Evolutionary conservation across 495 filamentous ascomycete genomes (phyloP).

Genomic region (Pyrenopolyporus hunteri): DNA sequence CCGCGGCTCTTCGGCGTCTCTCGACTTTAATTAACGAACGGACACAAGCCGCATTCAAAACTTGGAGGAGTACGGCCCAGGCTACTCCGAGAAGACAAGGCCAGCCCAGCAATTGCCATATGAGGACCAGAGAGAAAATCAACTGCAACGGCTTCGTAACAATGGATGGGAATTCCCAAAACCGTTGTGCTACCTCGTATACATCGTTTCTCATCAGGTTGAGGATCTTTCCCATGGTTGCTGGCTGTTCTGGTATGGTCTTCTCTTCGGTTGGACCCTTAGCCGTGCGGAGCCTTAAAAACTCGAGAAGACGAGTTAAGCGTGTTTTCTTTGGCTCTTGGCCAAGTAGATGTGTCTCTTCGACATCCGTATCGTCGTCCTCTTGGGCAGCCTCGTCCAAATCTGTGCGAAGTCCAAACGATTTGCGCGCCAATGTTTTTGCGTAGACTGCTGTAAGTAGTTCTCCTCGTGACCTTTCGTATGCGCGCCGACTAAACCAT

Average conservation of each 20-base stretch:
- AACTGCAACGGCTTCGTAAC: slow-evolving; percentile 72
- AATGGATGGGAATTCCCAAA: slow-evolving; percentile 79
- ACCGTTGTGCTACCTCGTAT: slow-evolving; percentile 80
- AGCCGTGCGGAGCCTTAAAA: slow-evolving; percentile 19
- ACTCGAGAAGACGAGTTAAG: slow-evolving; percentile 26
- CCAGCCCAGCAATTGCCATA: slow-evolving; percentile 78
- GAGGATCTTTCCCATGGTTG: slow-evolving; percentile 82
- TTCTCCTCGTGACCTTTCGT: slow-evolving; percentile 80
- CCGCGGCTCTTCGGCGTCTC: slow-evolving; percentile 65
- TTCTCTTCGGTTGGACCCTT: slow-evolving; percentile 12
- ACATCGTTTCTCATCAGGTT: slow-evolving; percentile 80
- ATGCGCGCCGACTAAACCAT: slow-evolving; percentile 76
- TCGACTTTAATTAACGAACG: slow-evolving; percentile 67
- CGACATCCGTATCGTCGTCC: slow-evolving; percentile 42
- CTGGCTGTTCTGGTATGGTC: slow-evolving; percentile 55
- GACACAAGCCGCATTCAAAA: slow-evolving; percentile 66
- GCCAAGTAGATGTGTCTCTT: slow-evolving; percentile 34
- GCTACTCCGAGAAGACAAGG: slow-evolving; percentile 76
- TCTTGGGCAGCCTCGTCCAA: slow-evolving; percentile 27
- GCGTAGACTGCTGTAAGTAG: slow-evolving; percentile 90
- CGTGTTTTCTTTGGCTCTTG: slow-evolving; percentile 20
- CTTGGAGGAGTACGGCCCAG: slow-evolving; percentile 68
- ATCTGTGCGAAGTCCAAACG: slow-evolving; percentile 51
- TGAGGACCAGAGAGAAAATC: slow-evolving; percentile 68
- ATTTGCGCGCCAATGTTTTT: slow-evolving; percentile 78